A percentile compares a stretch with the other conserved stretches of the same genome.
These are phyloP conservation scores for Capsicum chinense DNA, from an alignment of 257 asterid species.

Conservation along the genomic window DNA sequence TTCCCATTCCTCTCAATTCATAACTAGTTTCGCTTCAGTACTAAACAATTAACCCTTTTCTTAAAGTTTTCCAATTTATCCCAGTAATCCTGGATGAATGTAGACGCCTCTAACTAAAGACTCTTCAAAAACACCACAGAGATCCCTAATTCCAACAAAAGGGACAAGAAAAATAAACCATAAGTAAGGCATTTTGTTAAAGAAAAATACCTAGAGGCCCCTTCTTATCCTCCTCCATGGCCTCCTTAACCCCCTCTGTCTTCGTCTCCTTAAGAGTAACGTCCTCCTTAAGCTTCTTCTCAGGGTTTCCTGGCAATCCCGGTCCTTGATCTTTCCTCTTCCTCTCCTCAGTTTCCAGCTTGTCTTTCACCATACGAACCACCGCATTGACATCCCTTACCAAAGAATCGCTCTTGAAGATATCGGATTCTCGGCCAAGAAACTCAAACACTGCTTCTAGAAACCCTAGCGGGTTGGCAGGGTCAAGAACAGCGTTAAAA, in stretches of 20 bases:
- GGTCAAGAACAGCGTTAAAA: constrained; percentile 55
- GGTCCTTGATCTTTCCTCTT: constrained; percentile 50
- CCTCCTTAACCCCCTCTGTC: constrained; percentile 31
- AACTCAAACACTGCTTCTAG: constrained; percentile 65
- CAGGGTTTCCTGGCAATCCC: constrained; percentile 26
- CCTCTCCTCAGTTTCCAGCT: constrained; percentile 56
- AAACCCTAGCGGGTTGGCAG: constrained; percentile 70
- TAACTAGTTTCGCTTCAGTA: neutral
- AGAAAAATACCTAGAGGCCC: constrained; percentile 48
- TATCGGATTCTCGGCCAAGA: constrained; percentile 70
- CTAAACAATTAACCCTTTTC: neutral
- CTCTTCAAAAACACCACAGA: neutral
- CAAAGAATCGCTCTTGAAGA: constrained; percentile 70
- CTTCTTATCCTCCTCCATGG: constrained; percentile 46
- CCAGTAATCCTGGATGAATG: neutral
- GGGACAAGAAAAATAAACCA: neutral
- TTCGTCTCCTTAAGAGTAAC: constrained; percentile 14
- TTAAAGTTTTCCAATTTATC: neutral
- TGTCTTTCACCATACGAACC: constrained; percentile 62
- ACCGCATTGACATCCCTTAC: constrained; percentile 68
- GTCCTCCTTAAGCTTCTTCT: constrained; percentile 43
- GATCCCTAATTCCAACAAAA: neutral
- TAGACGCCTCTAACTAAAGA: neutral
- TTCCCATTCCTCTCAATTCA: neutral
- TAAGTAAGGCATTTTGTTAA: neutral